These are phyloP conservation scores for Nelumbo lutea DNA, from an alignment of 164 flowering plant species.

Conservation along the genomic window DNA sequence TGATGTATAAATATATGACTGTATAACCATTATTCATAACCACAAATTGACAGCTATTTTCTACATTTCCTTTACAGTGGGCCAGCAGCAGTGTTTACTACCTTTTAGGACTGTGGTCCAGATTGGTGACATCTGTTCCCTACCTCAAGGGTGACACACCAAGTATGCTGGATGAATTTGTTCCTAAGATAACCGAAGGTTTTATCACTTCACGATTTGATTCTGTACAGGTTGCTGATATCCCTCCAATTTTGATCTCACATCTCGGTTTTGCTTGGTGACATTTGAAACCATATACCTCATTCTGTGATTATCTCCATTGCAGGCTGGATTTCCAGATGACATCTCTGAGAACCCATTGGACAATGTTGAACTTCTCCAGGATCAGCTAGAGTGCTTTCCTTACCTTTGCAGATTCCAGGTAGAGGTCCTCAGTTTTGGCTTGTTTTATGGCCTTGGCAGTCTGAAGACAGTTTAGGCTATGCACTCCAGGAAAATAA, in stretches of 20 bases:
- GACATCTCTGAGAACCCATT: conserved; percentile 86
- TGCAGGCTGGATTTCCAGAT: conserved; percentile 75
- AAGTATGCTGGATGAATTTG: conserved; percentile 89
- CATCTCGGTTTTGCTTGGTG: neutral
- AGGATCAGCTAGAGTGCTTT: conserved; percentile 90
- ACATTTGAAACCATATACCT: conserved; percentile 6
- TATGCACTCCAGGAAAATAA: neutral
- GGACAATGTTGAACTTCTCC: conserved; percentile 94
- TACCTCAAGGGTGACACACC: conserved; percentile 92
- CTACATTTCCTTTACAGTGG: conserved; percentile 56
- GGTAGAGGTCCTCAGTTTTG: conserved; percentile 27
- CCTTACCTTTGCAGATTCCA: conserved; percentile 92
- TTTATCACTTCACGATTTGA: conserved; percentile 94
- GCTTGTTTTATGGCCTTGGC: neutral
- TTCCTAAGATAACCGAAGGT: conserved; percentile 90
- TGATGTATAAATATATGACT: neutral
- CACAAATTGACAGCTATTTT: conserved; percentile 7
- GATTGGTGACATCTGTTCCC: conserved; percentile 94
- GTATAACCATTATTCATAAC: neutral
- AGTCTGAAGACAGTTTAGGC: neutral
- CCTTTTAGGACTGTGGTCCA: conserved; percentile 94
- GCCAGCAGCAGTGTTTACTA: conserved; percentile 98
- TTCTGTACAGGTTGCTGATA: conserved; percentile 67
- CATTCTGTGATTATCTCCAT: neutral
- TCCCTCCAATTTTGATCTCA: conserved; percentile 2